Base-by-base conservation (phyloP, 2,329 filamentous ascomycete species). In the Pseudogymnoascus sp. region DNA sequence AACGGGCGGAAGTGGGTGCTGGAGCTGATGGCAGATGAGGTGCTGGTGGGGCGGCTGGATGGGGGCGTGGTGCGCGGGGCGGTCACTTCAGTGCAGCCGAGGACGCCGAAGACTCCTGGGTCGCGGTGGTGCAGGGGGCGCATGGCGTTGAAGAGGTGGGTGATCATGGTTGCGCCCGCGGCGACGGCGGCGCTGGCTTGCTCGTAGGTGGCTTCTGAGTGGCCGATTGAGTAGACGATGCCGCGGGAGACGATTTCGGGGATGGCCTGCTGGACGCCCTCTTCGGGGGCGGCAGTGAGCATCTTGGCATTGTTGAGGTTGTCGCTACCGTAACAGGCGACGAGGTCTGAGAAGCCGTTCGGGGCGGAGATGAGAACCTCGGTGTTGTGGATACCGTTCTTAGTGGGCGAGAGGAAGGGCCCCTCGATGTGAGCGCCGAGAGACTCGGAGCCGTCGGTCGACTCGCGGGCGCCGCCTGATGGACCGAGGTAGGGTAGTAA, bases 71-170 rank as follows among this genome's bases (percentile, higher is more conserved):
- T 53, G 24, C 43, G 43, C 24, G 77, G 74, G 62, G 78, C 71
- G 65, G 75, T 80, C 16, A 35, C 31, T 69, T 88, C 83, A 7
- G 82, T 82, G 66, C 84, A 83, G 65, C 92, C 91, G 12, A 97
- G 78, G 0, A 96, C 85, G 28, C 93, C 93, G 73, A 96, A 96
- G 69, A 96, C 86, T 38, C 92, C 92, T 0, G 93, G 92, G 75
- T 96, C 92, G 64, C 93, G 89, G 79, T 97, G 91, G 74, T 95
- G 90, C 60, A 96, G 84, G 12, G 91, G 91, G 0, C 87, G 84
- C 92, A 96, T 96, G 26, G 92, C 92, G 74, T 96, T 96, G 84
- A 96, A 96, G 1, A 96, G 81, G 72, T 96, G 92, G 0, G 92
- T 96, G 68, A 96, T 89, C 90, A 96, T 96, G 59, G 84, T 89